Conservation (phyloP, 2,329 filamentous ascomycete species). For the Pseudohalonectria lignicola region DNA sequence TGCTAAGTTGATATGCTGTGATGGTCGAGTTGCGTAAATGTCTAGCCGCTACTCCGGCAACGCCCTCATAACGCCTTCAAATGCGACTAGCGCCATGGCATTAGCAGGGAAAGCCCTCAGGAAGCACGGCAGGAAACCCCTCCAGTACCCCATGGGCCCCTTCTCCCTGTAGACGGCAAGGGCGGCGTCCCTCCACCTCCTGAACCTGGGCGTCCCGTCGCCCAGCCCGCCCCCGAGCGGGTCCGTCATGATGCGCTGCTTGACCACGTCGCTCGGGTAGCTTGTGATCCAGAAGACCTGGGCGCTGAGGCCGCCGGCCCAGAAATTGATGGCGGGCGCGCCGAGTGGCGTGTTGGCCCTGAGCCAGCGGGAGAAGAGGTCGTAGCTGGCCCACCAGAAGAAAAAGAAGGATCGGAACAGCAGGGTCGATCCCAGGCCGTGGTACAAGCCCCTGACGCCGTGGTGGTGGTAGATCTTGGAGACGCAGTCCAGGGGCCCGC, state of each 20-base stretch:
- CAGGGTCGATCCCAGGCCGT: constrained; percentile 73
- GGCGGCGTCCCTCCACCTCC: constrained; percentile 71
- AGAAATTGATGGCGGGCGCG: constrained; percentile 82
- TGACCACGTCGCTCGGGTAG: constrained; percentile 88
- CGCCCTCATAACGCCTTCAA: constrained; percentile 79
- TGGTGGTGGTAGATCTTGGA: constrained; percentile 59
- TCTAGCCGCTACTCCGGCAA: constrained; percentile 38
- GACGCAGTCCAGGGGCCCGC: constrained; percentile 76
- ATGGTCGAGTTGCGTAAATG: too few species aligned
- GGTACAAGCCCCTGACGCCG: constrained; percentile 72
- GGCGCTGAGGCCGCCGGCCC: constrained; percentile 86
- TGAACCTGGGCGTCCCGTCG: constrained; percentile 59
- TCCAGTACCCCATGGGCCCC: constrained; percentile 76
- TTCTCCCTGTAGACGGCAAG: constrained; percentile 62
- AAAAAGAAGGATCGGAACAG: constrained; percentile 92
- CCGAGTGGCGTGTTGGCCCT: constrained; percentile 57
- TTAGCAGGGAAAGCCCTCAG: constrained; percentile 91
- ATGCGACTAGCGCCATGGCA: constrained; percentile 83
- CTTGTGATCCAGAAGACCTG: constrained; percentile 91
- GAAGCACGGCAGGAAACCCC: constrained; percentile 90
- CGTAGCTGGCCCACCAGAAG: constrained; percentile 97
- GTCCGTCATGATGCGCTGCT: constrained; percentile 97
- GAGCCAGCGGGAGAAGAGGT: constrained; percentile 64
- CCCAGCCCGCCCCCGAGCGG: constrained; percentile 60
- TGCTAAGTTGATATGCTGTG: too few species aligned